These are phyloP conservation scores for Solanum pimpinellifolium DNA, from an alignment of 257 asterid species.

Conservation along the genomic window DNA sequence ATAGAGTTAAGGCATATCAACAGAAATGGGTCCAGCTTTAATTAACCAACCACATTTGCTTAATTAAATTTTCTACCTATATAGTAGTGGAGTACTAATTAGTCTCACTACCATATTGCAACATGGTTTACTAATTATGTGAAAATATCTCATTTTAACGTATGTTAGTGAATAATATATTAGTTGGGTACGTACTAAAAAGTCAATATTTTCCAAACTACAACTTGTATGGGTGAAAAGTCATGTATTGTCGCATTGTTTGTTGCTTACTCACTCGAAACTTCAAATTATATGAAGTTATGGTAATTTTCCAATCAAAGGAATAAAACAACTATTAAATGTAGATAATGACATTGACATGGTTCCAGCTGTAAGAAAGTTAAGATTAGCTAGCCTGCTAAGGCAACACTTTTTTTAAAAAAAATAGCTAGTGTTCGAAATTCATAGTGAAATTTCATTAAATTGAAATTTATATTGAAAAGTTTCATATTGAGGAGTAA, in stretches of 20 bases:
- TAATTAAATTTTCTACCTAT: background rate
- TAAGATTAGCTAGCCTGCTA: background rate
- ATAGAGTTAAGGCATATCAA: background rate
- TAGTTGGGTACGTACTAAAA: background rate
- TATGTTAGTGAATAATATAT: background rate
- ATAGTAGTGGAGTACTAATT: background rate
- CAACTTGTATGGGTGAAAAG: background rate
- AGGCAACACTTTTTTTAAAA: background rate
- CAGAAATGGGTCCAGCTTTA: background rate
- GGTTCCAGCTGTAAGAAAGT: background rate
- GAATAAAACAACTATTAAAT: background rate
- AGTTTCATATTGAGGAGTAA: too few relatives aligned
- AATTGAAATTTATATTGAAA: accelerated
- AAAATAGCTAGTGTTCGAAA: background rate
- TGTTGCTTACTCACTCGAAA: background rate
- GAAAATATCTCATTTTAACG: background rate
- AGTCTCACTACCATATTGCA: background rate
- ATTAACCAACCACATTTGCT: background rate
- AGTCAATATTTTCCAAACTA: background rate
- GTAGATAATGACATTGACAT: background rate
- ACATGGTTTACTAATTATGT: background rate
- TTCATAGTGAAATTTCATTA: accelerated
- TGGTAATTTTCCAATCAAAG: background rate
- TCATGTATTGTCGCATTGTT: background rate
- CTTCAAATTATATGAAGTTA: background rate